Base-by-base conservation (phyloP, 257 asterid species). In the Nemophila menziesii region DNA sequence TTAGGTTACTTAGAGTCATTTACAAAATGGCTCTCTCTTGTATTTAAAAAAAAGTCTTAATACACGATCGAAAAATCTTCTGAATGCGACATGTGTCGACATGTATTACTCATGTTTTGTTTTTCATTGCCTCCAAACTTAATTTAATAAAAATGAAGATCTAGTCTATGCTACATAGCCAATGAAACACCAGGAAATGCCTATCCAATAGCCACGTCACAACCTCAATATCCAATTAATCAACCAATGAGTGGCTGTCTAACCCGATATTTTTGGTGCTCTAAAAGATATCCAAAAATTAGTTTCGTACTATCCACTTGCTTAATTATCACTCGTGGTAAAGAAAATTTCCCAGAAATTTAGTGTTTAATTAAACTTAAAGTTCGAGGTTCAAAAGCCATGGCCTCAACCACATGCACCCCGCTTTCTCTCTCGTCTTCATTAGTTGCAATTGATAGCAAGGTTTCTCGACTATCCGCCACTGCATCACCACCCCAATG, bases 321-420 rank as follows among this genome's bases (percentile, higher is more conserved):
- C 7, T 11, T 40, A 16, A 40, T 17, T 17, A 16, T 6, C 45
- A 19, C 19, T 39, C 33, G 3, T 36, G 37, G 20, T 37, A 21
- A 14, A 16, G 43, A 24, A 5, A 22, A 22, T 39, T 19, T 33
- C 40, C 0, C 18, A 37, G 42, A 18, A 37, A 13, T 12, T 1
- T 16, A 1, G 14, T 11, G 14, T 13, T 18, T 23, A 27, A 22
- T 11, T 33, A 16, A 19, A 11, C 42, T 15, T 4, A 21, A 16
- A 41, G 42, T 38, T 26, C 43, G 15, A 34, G 46, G 21, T 39
- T 17, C 13, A 9, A 11, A 20, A 58, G 55, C 22, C 37, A 74
- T 74, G 86, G 89, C 79, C 41, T 67, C 86, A 37, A 48, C 79
- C 45, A 15, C 79, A 15, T 56, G 73, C 60, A 63, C 85, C 48